phyloP scores from a whole-genome alignment of 83 land plant species.

The Thuja plicata region DNA sequence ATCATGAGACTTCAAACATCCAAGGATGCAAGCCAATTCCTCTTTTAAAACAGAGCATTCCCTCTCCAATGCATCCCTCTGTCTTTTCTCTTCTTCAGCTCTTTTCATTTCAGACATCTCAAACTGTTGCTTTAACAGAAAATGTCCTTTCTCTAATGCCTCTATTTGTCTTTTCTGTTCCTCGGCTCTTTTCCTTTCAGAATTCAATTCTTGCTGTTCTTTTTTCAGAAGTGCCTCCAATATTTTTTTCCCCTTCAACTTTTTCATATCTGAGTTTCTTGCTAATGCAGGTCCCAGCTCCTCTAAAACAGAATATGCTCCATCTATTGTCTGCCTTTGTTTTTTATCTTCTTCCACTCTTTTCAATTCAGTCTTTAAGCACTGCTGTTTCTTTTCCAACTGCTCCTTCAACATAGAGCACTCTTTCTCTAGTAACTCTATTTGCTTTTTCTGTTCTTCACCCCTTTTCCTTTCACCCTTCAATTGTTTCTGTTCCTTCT shows the following conservation, averaged over 20 bases:
- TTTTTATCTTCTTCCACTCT: slow-evolving; percentile 6
- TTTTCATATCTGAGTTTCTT: not conserved
- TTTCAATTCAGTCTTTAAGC: not conserved
- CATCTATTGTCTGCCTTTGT: slow-evolving; percentile 1
- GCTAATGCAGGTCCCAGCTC: not conserved
- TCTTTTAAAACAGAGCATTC: slow-evolving; percentile 10
- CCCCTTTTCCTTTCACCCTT: not conserved
- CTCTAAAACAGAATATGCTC: not conserved
- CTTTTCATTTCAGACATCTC: slow-evolving; percentile 10
- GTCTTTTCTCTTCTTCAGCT: slow-evolving; percentile 12
- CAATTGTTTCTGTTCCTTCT: not conserved
- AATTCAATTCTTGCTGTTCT: not conserved
- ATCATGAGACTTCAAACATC: slow-evolving; percentile 1
- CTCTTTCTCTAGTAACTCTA: slow-evolving; percentile 9
- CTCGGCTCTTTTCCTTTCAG: not conserved
- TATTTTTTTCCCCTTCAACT: not conserved
- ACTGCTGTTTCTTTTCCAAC: slow-evolving; percentile 6
- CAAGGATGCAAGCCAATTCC: not conserved
- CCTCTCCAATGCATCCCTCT: slow-evolving; percentile 5
- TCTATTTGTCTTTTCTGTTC: slow-evolving; percentile 7
- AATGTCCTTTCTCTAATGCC: not conserved
- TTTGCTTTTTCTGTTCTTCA: slow-evolving; percentile 8
- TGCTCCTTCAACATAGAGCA: slow-evolving; percentile 1
- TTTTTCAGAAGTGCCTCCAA: slow-evolving; percentile 3
- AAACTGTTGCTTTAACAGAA: not conserved